phyloP scores from a whole-genome alignment of 2,329 filamentous ascomycete species.

The Hypoxylon sp. region DNA sequence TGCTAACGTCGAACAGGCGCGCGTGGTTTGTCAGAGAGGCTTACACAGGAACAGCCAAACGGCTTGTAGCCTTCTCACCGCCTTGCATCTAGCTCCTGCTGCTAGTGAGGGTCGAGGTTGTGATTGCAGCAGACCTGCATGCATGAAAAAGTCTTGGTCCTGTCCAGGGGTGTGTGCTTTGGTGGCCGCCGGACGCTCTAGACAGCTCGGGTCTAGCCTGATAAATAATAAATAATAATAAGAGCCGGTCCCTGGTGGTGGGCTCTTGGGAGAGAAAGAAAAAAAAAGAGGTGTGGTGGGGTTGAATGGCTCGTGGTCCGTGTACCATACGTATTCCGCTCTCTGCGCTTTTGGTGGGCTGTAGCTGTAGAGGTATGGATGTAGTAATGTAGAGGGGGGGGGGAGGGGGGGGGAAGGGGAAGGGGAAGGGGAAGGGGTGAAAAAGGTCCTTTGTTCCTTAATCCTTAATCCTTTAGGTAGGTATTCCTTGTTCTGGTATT shows the following conservation, averaged over 20 bases:
- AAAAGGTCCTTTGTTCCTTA: no score
- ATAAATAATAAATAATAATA: conserved; percentile 31
- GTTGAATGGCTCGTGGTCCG: conserved; percentile 26
- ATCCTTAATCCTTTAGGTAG: no score
- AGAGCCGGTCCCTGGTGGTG: conserved; percentile 29
- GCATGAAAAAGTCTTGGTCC: conserved; percentile 38
- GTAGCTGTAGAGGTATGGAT: conserved; percentile 14
- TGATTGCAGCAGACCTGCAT: conserved; percentile 45
- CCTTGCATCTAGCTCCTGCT: conserved; percentile 44
- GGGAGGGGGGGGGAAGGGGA: conserved; percentile 1
- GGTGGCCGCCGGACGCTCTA: conserved; percentile 19
- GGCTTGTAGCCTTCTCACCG: conserved; percentile 50
- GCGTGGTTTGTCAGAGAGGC: conserved; percentile 42
- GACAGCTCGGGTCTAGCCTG: conserved; percentile 34
- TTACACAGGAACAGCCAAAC: conserved; percentile 47
- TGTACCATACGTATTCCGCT: conserved; percentile 8
- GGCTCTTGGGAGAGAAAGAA: conserved; percentile 20
- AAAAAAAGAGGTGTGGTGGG: conserved; percentile 33
- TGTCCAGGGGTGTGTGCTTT: conserved; percentile 28
- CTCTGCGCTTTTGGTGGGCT: neutral
- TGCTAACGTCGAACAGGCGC: conserved; percentile 33
- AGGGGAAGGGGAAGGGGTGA: no score
- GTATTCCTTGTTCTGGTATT: conserved; percentile 13
- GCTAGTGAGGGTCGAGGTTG: conserved; percentile 40
- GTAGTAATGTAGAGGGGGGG: conserved; percentile 1